Base-by-base conservation (phyloP, 768 basidiomycete genomes). In the Suillus bovinus region DNA sequence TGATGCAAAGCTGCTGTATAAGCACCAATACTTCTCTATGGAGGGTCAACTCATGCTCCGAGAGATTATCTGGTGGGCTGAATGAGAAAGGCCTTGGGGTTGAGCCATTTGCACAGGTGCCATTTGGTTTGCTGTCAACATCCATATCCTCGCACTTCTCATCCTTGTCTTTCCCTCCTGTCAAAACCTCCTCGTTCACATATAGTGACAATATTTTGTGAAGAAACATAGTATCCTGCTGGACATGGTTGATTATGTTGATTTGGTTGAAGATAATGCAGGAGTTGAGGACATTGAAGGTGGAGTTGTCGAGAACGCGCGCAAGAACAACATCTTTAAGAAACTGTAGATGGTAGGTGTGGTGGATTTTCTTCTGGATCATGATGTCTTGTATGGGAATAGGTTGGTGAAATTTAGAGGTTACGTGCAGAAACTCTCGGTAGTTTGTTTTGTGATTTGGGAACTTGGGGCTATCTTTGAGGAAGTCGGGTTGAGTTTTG, bases 191-290 rank as follows among this genome's bases (percentile, higher is more conserved):
- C 63, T 89, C 88, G 66, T 89, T 86, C 57, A 90, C 86, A 72
- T 93, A 92, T 44, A 91, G 74, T 49, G 80, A 77, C 39, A 96
- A 90, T 16, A 98, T 83, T 54, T 94, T 90, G 38, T 82, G 81
- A 39, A 98, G 79, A 72, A 98, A 91, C 13, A 76, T 71, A 2
- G 82, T 83, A 68, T 97, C 92, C 61, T 82, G 84, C 71, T 94
- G 91, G 38, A 99, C 84, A 70, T 96, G 88, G 55, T 82, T 86
- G 70, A 99, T 95, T 70, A 99, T 98, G 76, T 99, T 97, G 69
- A 96, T 94, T 74, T 99, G 96, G 78, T 99, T 97, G 84, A 96
- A 99, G 72, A 98, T 94, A 74, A 99, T 94, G 77, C 93, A 93
- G 2, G 94, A 95, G 76, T 95, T 98, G 71, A 99, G 85, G 69